Base-by-base conservation (phyloP, 2,329 filamentous ascomycete genomes). In the Calycina herbarum region DNA sequence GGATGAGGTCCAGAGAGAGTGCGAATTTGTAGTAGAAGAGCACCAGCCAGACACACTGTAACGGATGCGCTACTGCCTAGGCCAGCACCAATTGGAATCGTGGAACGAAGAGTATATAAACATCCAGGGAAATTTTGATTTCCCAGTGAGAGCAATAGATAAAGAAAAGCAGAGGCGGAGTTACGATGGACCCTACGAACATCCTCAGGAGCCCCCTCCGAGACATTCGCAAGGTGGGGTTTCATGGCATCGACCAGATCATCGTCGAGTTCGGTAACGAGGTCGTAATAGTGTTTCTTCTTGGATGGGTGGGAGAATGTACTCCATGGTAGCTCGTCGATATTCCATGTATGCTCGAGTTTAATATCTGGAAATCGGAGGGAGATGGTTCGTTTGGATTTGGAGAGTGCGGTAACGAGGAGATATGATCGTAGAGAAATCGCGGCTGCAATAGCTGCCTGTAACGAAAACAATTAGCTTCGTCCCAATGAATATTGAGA, bases 401-500 rank as follows among this genome's bases (percentile, higher is more conserved):
- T 97, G 69, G 93, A 96, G 58, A 97, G 86, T 15, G 94, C 92
- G 17, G 94, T 97, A 76, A 98, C 94, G 74, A 96, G 93, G 60
- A 99, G 90, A 77, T 98, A 99, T 57, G 95, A 98, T 72, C 95
- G 90, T 33, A 99, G 85, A 33, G 95, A 97, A 66, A 99, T 96
- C 35, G 95, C 90, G 29, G 95, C 96, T 62, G 95, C 95, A 78
- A 99, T 94, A 66, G 95, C 94, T 71, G 93, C 88, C 89, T 93
- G 72, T 8, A 62, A 35, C 40, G 67, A 11, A 7, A 51, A 67
- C 33, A 56, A 40, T 65, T 63, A 58, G 20, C 54, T 57, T 27
- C 11, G 29, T 17, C 20, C 5, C 15, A 17, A 11, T 20, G 11
- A 15, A 20, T 20, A 48, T 3, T 38, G 33, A 17, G 63, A 59